Base-by-base conservation (phyloP, 148 eudicot genomes). In the Chenopodium berlandieri region DNA sequence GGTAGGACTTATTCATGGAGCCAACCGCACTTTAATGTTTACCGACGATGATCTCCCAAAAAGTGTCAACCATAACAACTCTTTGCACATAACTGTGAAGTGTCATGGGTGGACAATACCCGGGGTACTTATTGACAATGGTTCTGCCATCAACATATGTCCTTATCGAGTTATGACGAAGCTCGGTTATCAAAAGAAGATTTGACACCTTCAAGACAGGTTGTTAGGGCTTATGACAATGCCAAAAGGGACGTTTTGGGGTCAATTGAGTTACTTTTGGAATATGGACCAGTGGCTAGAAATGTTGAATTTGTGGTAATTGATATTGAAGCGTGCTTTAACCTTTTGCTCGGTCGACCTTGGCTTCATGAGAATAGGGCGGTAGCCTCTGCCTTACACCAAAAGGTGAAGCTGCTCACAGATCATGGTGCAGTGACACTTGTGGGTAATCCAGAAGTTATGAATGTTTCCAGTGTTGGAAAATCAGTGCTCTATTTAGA, bases 251-350 rank as follows among this genome's bases (percentile, higher is more conserved):
- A 66, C 4, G 64, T 67, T 7, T 0, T 65, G 2, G 63, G 73
- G 6, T 11, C 62, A 4, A 65, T 66, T 34, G 9, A 50, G 1
- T 1, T 78, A 5, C 74, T 23, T 4, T 1, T 78, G 14, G 27
- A 48, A 19, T 47, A 19, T 25, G 62, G 81, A 1, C 46, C 16
- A 0, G 7, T 27, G 13, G 48, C 25, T 2, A 16, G 62, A 7
- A 60, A 25, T 1, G 74, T 78, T 14, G 64, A 78, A 8, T 68
- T 78, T 16, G 9, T 66, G 4, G 81, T 78, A 7, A 68, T 78
- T 7, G 64, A 78, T 22, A 78, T 66, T 17, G 13, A 72, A 6
- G 46, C 46, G 0, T 78, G 74, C 10, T 78, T 78, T 30, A 78
- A 78, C 10, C 23, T 78, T 1, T 60, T 78, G 2, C 5, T 78